Conservation (phyloP, 169 alveolate genomes). For the Plasmodium fragile region DNA sequence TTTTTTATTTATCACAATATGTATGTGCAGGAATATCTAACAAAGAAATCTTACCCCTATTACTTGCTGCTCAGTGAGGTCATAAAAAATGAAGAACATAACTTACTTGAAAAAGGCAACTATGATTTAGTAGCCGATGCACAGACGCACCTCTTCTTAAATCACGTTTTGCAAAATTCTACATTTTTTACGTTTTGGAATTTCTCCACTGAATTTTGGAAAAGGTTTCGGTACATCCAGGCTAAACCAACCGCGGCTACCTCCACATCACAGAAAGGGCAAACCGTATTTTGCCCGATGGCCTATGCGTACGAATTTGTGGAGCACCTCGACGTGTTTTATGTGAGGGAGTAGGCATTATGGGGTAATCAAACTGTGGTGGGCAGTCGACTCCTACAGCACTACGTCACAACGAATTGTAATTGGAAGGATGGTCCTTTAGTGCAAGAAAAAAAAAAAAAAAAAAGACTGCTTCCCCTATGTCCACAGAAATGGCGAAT, state of each 20-base stretch:
- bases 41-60: slow-evolving; percentile 28
- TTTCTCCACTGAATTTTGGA: slow-evolving; percentile 50
- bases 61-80: slow-evolving; percentile 10
- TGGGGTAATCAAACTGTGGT: not conserved
- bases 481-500: not conserved
- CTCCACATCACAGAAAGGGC: not conserved
- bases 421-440: not conserved
- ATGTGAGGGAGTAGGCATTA: not conserved
- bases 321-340: slow-evolving; percentile 18
- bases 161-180: slow-evolving; percentile 10
- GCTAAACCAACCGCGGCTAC: not conserved
- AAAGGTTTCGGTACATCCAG: slow-evolving; percentile 26
- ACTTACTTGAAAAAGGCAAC: not conserved
- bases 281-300: slow-evolving; percentile 22
- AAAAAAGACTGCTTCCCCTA: not conserved
- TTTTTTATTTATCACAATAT: slow-evolving; percentile 31
- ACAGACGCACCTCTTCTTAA: slow-evolving; percentile 26
- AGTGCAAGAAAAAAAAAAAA: not conserved
- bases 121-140: slow-evolving; percentile 1
- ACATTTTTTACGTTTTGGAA: slow-evolving; percentile 43
- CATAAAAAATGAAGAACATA: slow-evolving; percentile 26
- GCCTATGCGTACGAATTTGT: slow-evolving; percentile 43
- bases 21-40: slow-evolving; percentile 28
- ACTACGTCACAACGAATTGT: not conserved
- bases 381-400: not conserved